Evolutionary conservation across 192 early-diverging fungal species (phyloP), one percentile per base, ranked within the genome.

Genomic region (Backusella psychrophila): DNA sequence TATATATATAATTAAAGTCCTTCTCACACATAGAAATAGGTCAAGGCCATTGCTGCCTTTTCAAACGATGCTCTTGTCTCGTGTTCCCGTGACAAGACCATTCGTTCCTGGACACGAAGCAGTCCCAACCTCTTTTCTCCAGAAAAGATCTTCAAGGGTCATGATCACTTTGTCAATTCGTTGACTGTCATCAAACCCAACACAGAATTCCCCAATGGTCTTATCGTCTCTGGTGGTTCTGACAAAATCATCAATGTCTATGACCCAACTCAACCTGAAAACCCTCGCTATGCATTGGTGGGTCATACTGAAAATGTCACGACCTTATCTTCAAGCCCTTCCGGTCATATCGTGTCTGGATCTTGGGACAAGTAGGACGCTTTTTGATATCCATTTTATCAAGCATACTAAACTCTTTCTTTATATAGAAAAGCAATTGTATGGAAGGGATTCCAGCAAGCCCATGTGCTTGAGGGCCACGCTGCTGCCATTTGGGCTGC

Each of bases 221-320:
- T 97, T 34, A 86, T 99, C 65, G 91, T 91, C 5, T 93, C 92
- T 34, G 94, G 94, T 31, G 90, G 95, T 26, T 87, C 88, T 15
- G 98, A 98, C 80, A 96, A 94, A 75, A 70, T 87, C 19, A 94
- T 98, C 36, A 87, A 94, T 69, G 88, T 95, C 6, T 97, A 91
- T 85, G 93, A 97, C 56, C 90, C 90, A 4, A 69, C 80, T 6
- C 76, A 87, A 56, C 81, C 91, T 1, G 71, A 82, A 11, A 79
- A 88, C 21, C 91, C 95, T 4, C 39, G 94, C 0, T 89, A 81
- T 53, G 89, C 86, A 19, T 85, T 99, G 41, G 76, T 86, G 2
- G 97, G 97, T 2, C 98, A 99, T 78, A 85, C 87, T 0, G 94
- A 94, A 33, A 98, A 94, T 74, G 92, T 99, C 7, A 96, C 96